Evolutionary conservation across 176 grass and related monocot species (phyloP).

Genomic region (Bothriochloa decipiens): DNA sequence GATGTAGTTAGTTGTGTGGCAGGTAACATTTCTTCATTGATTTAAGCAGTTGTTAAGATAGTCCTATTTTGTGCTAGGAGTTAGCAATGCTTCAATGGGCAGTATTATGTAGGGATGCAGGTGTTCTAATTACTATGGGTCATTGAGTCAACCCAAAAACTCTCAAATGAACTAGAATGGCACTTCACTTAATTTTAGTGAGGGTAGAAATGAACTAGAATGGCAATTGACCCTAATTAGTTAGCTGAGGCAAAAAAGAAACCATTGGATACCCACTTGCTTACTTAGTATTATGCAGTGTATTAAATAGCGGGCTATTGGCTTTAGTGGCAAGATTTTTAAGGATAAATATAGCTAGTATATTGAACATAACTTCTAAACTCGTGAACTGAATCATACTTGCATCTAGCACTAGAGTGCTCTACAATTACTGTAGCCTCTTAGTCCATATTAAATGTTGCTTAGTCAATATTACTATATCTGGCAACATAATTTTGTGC

Average conservation of each 20-base stretch:
- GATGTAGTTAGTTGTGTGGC: conserved; percentile 97
- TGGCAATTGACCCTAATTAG: not conserved
- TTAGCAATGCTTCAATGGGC: not conserved
- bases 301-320: too few relatives aligned
- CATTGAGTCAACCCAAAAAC: not conserved
- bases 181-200: not conserved
- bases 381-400: not conserved
- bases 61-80: conserved; percentile 27
- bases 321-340: too few relatives aligned
- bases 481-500: conserved; percentile 42
- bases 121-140: not conserved
- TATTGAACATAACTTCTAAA: not conserved
- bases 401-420: conserved; percentile 10
- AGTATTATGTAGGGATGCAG: not conserved
- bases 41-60: conserved; percentile 24
- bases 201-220: not conserved
- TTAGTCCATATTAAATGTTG: not conserved
- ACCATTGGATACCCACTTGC: not conserved
- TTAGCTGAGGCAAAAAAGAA: not conserved
- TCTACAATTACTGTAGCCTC: not conserved
- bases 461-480: conserved; percentile 16
- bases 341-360: too few relatives aligned
- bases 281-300: too few relatives aligned
- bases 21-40: conserved; percentile 58
- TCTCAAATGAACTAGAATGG: not conserved